phyloP scores from a whole-genome alignment of 2,329 filamentous ascomycete species.

The Gyromitra esculenta region DNA sequence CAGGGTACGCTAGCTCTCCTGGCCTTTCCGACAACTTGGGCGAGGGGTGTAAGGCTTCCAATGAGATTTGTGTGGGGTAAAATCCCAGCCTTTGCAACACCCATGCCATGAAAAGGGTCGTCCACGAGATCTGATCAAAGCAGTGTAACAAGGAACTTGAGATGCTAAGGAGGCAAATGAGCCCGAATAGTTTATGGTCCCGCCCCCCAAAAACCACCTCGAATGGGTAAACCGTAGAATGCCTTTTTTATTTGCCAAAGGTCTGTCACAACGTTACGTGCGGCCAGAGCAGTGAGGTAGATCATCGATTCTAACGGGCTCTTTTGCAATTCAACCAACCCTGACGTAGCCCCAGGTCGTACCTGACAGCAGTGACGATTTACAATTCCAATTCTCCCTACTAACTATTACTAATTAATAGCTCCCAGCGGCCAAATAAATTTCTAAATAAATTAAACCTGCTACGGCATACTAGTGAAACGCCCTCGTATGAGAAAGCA shows the following conservation, averaged over 20 bases:
- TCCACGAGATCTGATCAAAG: conserved; percentile 42
- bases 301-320: conserved; percentile 36
- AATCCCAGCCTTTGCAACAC: conserved; percentile 33
- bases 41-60: conserved; percentile 42
- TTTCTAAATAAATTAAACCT: not conserved
- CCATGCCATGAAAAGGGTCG: conserved; percentile 2
- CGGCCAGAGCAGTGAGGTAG: conserved; percentile 32
- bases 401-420: conserved; percentile 17
- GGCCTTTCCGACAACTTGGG: conserved; percentile 29
- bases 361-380: conserved; percentile 32
- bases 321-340: conserved; percentile 37
- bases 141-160: conserved; percentile 39
- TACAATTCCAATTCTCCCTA: not conserved
- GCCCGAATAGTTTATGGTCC: conserved; percentile 6
- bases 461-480: not conserved
- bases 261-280: conserved; percentile 29
- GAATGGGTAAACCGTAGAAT: not conserved
- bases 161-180: conserved; percentile 36
- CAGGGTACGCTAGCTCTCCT: conserved; percentile 19
- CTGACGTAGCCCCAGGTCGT: conserved; percentile 37
- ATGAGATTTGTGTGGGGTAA: conserved; percentile 46
- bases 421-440: conserved; percentile 18
- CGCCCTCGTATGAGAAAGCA: conserved; percentile 20
- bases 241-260: not conserved
- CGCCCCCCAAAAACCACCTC: not conserved